A percentile compares a stretch with the other conserved stretches of the same genome.
Evolutionary conservation across 2,329 filamentous ascomycete genomes (phyloP).

Genomic region (Trichoderma guizhouense): DNA sequence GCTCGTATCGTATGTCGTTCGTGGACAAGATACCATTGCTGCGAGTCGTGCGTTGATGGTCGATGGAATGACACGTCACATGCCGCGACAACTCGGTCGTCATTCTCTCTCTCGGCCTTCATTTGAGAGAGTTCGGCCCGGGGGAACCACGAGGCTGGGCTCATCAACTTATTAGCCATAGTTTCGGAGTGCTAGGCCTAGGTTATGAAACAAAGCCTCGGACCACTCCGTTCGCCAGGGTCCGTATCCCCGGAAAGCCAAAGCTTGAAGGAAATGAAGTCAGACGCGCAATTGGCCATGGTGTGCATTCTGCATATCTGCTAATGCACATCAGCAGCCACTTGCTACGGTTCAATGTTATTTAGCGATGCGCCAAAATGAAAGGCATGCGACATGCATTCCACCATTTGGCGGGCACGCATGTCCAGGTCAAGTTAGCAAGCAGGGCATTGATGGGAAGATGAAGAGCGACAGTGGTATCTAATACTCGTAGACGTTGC

Average conservation of each 20-base stretch:
- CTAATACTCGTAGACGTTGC: background rate
- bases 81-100: background rate
- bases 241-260: background rate
- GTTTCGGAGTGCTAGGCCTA: background rate
- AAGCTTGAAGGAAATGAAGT: background rate
- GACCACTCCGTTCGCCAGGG: background rate
- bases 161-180: background rate
- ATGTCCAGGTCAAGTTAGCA: background rate
- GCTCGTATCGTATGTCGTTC: background rate
- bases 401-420: background rate
- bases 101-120: background rate
- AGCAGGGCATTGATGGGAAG: background rate
- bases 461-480: background rate
- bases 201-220: background rate
- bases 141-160: background rate
- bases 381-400: background rate
- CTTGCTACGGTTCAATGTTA: background rate
- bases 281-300: conserved; percentile 1
- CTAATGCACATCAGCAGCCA: conserved; percentile 14
- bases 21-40: background rate
- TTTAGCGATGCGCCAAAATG: conserved; percentile 2
- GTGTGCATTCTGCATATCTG: background rate
- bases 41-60: background rate
- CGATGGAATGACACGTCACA: background rate
- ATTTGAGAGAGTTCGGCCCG: background rate